Conservation (phyloP, 2,329 filamentous ascomycete species). For the Apiospora arundinis region DNA sequence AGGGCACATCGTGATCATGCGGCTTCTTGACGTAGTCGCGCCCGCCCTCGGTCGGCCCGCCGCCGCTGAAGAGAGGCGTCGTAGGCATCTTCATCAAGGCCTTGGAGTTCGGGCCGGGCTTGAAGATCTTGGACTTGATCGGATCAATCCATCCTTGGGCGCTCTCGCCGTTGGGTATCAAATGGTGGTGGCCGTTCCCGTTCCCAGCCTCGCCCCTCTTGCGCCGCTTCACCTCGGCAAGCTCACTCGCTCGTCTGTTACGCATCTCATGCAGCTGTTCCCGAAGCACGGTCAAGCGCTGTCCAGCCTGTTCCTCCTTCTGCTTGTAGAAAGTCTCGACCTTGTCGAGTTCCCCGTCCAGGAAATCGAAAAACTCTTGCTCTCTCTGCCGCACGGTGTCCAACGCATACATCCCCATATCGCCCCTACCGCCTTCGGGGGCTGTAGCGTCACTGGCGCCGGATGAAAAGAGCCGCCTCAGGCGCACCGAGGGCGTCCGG, state of each 20-base stretch:
- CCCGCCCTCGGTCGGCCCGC: conserved; percentile 39
- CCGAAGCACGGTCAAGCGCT: conserved; percentile 72
- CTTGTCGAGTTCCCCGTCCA: conserved; percentile 87
- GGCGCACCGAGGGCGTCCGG: conserved; percentile 33
- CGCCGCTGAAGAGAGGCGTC: conserved; percentile 51
- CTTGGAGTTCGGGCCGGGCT: conserved; percentile 65
- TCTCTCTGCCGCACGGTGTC: conserved; percentile 70
- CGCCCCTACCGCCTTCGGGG: conserved; percentile 44
- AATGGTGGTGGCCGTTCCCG: conserved; percentile 21
- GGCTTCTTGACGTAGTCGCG: conserved; percentile 61
- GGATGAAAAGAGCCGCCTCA: conserved; percentile 50
- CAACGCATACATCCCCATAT: conserved; percentile 50
- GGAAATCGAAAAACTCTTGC: conserved; percentile 84
- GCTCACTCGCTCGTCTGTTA: conserved; percentile 78
- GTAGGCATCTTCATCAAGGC: conserved; percentile 61
- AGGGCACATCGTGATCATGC: conserved; percentile 70
- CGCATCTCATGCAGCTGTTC: conserved; percentile 94
- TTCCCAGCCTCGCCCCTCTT: conserved; percentile 41
- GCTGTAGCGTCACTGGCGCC: conserved; percentile 42
- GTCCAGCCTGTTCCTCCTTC: conserved; percentile 85
- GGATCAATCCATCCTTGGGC: conserved; percentile 56
- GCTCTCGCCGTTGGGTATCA: conserved; percentile 25
- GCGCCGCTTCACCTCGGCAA: conserved; percentile 52
- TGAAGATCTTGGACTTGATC: conserved; percentile 60
- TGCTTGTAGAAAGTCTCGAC: conserved; percentile 87